These are phyloP conservation scores for Abrus precatorius DNA, from an alignment of 306 rosid species.

Conservation along the genomic window DNA sequence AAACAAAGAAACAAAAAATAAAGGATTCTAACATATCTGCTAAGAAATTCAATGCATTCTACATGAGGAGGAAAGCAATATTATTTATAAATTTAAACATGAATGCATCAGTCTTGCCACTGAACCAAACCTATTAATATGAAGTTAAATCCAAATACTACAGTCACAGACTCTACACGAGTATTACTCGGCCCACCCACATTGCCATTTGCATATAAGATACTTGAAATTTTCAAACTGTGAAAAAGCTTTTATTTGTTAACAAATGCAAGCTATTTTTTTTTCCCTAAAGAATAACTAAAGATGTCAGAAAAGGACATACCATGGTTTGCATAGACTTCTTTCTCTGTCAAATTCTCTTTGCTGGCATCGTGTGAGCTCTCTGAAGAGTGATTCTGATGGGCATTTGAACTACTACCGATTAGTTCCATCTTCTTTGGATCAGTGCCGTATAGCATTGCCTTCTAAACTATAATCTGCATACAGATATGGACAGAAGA, in stretches of 20 bases:
- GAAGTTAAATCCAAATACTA: slow-evolving; percentile 19
- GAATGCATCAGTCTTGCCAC: neutral
- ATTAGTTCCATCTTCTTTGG: slow-evolving; percentile 58
- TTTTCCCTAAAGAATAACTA: neutral
- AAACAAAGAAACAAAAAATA: slow-evolving; percentile 18
- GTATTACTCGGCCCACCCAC: no score
- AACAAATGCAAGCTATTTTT: neutral
- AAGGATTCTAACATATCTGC: slow-evolving; percentile 20
- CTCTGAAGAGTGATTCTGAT: slow-evolving; percentile 51
- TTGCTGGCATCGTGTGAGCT: slow-evolving; percentile 44
- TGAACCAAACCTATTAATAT: neutral
- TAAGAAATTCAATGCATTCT: slow-evolving; percentile 6
- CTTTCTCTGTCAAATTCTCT: slow-evolving; percentile 53
- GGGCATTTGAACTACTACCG: slow-evolving; percentile 53
- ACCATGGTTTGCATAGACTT: slow-evolving; percentile 65
- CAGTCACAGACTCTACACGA: neutral
- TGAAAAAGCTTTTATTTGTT: neutral
- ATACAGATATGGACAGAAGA: slow-evolving; percentile 36
- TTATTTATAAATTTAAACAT: neutral
- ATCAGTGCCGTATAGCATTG: slow-evolving; percentile 43
- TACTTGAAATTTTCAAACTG: no score
- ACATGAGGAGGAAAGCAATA: neutral
- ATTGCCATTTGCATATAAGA: no score
- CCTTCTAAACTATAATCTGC: slow-evolving; percentile 51
- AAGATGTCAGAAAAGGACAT: slow-evolving; percentile 5